Base-by-base conservation (phyloP, 192 early-diverging fungal species). In the Coemansia umbellata region DNA sequence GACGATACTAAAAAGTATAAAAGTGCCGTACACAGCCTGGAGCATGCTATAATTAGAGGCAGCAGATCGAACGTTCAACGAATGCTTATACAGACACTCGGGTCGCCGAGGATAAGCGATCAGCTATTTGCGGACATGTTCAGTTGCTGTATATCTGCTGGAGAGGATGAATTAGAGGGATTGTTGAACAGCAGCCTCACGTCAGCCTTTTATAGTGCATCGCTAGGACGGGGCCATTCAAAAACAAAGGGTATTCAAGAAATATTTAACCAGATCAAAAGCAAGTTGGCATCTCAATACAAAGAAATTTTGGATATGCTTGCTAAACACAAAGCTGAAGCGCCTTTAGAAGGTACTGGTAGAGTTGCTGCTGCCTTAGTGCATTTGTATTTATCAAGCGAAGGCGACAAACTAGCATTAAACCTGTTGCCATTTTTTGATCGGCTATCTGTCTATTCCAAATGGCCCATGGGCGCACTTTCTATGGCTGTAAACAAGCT, bases 401-500 rank as follows among this genome's bases (percentile, higher is more conserved):
- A 30, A 57, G 13, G 1, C 9, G 47, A 9, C 23, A 30, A 22
- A 31, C 27, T 22, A 11, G 31, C 31, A 19, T 26, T 26, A 3
- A 7, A 21, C 9, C 10, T 23, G 6, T 22, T 61, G 7, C 5
- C 17, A 3, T 48, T 26, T 17, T 44, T 56, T 11, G 8, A 21
- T 13, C 13, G 21, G 19, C 47, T 61, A 26, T 35, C 58, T 7
- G 42, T 13, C 5, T 18, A n/a, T 2, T 52, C 59, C 9, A 21
- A 32, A 15, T 68, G 66, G 66, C 66, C 66, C 9, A 55, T 68
- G 53, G 32, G 37, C 10, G 53, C 53, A 1, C 47, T 61, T 30
- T 37, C 58, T 8, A 15, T 5, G 6, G 40, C 58, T 15, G 19
- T 56, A 13, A 11, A 21, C 11, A 19, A 30, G 7, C 48, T 68